These are phyloP conservation scores for Ophiostoma montium DNA, from an alignment of 2,329 filamentous ascomycete genomes.

Conservation along the genomic window DNA sequence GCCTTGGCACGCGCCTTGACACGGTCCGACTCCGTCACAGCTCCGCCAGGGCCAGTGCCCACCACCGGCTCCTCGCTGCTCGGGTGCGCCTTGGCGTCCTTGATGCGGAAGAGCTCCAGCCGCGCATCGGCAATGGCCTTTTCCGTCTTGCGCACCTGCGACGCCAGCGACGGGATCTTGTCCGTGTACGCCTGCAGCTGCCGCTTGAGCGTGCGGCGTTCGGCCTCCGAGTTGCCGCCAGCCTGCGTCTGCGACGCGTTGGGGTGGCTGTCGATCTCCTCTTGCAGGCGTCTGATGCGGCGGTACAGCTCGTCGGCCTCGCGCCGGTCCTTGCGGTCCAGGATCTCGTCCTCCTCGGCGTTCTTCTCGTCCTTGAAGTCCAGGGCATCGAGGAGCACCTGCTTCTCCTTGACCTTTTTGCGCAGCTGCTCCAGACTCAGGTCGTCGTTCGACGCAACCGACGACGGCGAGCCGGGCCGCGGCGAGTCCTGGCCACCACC, in stretches of 20 bases:
- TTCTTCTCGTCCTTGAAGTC: conserved; percentile 90
- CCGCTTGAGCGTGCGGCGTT: conserved; percentile 71
- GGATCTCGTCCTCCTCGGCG: conserved; percentile 77
- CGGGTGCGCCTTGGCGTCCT: conserved; percentile 84
- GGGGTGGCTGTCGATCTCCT: conserved; percentile 87
- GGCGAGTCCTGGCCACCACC: conserved; percentile 55
- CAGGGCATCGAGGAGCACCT: conserved; percentile 86
- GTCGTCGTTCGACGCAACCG: conserved; percentile 62
- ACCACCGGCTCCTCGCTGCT: conserved; percentile 67
- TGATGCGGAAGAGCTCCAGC: conserved; percentile 83
- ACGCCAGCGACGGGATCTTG: conserved; percentile 80
- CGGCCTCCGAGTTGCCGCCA: conserved; percentile 71
- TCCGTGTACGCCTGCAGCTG: conserved; percentile 83
- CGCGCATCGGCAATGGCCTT: conserved; percentile 84
- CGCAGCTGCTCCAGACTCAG: conserved; percentile 72
- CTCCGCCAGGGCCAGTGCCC: conserved; percentile 81
- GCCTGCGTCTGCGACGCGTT: conserved; percentile 55
- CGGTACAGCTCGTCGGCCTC: conserved; percentile 92
- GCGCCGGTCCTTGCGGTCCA: conserved; percentile 78
- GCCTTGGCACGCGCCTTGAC: conserved; percentile 91
- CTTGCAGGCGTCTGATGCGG: conserved; percentile 78
- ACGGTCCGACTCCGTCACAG: conserved; percentile 83
- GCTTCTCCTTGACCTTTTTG: conserved; percentile 89
- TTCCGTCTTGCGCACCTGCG: conserved; percentile 79
- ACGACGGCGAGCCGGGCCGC: conserved; percentile 62